phyloP scores from a whole-genome alignment of 176 grass and related monocot genomes.

The Rhynchospora breviuscula region DNA sequence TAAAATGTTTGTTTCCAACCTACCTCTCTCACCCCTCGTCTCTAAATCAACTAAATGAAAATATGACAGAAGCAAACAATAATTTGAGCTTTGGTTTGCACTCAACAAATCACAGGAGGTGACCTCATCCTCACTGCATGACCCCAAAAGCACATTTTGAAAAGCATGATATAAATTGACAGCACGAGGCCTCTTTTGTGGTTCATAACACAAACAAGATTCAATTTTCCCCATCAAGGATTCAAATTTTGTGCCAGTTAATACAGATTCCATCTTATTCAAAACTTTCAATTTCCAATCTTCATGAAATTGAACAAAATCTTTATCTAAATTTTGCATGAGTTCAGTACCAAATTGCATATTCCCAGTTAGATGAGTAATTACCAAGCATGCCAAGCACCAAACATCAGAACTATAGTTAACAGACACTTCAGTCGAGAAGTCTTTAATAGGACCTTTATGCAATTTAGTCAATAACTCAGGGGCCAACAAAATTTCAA shows the following conservation, averaged over 20 bases:
- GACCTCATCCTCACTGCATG: conserved; percentile 22
- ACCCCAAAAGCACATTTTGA: conserved; percentile 24
- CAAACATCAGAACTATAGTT: conserved; percentile 58
- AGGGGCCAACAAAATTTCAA: conserved; percentile 35
- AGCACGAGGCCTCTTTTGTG: conserved; percentile 41
- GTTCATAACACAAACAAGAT: conserved; percentile 63
- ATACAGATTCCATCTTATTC: conserved; percentile 36
- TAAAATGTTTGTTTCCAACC: conserved; percentile 19
- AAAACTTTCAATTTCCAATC: conserved; percentile 58
- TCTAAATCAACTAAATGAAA: conserved; percentile 23
- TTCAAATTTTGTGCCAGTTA: conserved; percentile 46
- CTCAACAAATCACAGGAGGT: conserved; percentile 27
- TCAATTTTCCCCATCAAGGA: conserved; percentile 28
- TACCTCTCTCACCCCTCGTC: conserved; percentile 20
- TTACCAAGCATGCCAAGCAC: conserved; percentile 61
- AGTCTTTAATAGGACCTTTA: conserved; percentile 8
- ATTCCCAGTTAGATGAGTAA: conserved; percentile 57
- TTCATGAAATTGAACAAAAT: conserved; percentile 45
- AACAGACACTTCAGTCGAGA: conserved; percentile 23
- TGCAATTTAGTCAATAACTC: conserved; percentile 31
- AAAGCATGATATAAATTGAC: conserved; percentile 55
- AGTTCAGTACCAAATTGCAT: conserved; percentile 30
- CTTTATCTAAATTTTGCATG: conserved; percentile 19
- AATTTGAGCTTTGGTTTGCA: conserved; percentile 36
- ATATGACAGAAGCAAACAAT: conserved; percentile 39